phyloP scores from a whole-genome alignment of 768 basidiomycete genomes.

The Inosperma sp. region DNA sequence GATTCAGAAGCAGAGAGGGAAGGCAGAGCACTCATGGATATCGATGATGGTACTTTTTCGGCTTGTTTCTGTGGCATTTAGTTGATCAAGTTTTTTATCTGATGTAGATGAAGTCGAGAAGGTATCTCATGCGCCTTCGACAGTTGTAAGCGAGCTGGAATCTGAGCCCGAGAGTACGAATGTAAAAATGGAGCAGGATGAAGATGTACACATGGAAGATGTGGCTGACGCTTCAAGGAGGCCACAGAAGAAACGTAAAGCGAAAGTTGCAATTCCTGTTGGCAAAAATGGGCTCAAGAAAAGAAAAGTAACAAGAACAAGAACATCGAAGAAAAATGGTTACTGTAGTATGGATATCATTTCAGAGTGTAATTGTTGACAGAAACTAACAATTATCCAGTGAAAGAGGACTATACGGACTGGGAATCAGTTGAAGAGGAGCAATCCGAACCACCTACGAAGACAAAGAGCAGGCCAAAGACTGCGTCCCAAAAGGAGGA shows the following conservation, averaged over 20 bases:
- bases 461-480: slow-evolving; percentile 21
- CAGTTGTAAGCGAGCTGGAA: slow-evolving; percentile 6
- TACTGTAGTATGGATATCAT: slow-evolving; percentile 54
- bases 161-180: slow-evolving; percentile 14
- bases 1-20: slow-evolving; percentile 43
- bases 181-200: slow-evolving; percentile 3
- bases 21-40: slow-evolving; percentile 64
- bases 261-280: slow-evolving; percentile 64
- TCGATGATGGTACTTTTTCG: slow-evolving; percentile 55
- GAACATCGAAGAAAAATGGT: slow-evolving; percentile 54
- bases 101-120: slow-evolving; percentile 31
- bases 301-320: slow-evolving; percentile 56
- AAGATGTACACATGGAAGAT: slow-evolving; percentile 16
- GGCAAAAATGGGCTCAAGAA: slow-evolving; percentile 78
- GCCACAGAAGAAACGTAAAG: slow-evolving; percentile 49
- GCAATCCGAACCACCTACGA: slow-evolving; percentile 21
- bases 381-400: slow-evolving; percentile 32
- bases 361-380: background rate
- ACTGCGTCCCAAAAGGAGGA: slow-evolving; percentile 22
- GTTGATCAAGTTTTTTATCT: background rate
- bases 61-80: slow-evolving; percentile 10
- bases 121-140: slow-evolving; percentile 20
- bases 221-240: slow-evolving; percentile 14
- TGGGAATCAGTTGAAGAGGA: slow-evolving; percentile 74
- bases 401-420: slow-evolving; percentile 72